Percentiles rank a stretch among this genome's conserved stretches.
Evolutionary conservation across 2,329 filamentous ascomycete genomes (phyloP).

Genomic region (Colletotrichum lupini): DNA sequence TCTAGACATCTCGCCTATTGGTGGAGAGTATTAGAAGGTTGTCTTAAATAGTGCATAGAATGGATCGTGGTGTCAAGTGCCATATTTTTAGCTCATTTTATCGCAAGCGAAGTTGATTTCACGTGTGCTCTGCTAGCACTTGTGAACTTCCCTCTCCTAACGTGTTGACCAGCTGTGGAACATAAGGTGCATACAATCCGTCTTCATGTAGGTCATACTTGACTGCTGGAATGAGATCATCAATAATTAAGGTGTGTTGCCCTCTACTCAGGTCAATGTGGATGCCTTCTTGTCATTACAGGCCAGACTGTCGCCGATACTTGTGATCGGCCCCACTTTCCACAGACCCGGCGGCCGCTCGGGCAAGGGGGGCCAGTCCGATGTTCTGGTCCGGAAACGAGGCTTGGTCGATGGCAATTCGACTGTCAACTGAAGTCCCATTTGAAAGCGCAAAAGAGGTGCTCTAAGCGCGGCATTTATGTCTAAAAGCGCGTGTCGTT

Average conservation of each 20-base stretch:
- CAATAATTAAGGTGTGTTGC: no score
- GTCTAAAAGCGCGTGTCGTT: background rate
- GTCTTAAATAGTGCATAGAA: no score
- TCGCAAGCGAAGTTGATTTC: background rate
- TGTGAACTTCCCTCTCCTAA: background rate
- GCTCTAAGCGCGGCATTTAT: background rate
- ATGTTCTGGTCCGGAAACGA: background rate
- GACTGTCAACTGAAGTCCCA: background rate
- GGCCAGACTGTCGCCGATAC: no score
- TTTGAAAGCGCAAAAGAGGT: background rate
- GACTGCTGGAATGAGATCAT: no score
- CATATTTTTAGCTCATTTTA: background rate
- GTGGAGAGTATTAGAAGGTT: background rate
- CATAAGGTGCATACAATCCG: background rate
- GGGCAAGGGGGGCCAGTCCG: background rate
- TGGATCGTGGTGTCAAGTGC: background rate
- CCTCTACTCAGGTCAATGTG: background rate
- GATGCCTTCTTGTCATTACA: background rate
- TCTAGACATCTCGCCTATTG: conserved; percentile 14
- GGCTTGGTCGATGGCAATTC: no score
- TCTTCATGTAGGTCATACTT: no score
- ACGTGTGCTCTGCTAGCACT: background rate
- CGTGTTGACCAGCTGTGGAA: background rate
- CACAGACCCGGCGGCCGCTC: background rate
- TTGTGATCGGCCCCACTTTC: background rate